These are phyloP conservation scores for Aureobasidium leucospermi DNA, from an alignment of 2,329 filamentous ascomycete species.

Conservation along the genomic window DNA sequence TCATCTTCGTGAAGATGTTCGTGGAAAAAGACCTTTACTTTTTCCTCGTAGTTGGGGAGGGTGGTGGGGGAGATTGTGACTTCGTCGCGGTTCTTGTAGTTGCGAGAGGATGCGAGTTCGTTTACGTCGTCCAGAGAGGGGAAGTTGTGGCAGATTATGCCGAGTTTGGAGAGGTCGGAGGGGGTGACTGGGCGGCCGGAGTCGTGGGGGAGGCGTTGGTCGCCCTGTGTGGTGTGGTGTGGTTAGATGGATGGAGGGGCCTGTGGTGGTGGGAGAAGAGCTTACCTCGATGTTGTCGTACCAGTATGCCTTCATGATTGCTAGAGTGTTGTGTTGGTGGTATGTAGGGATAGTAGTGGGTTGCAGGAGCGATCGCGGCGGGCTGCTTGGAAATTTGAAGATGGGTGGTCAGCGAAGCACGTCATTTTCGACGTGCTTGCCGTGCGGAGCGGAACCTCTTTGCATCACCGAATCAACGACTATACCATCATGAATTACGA, in stretches of 20 bases:
- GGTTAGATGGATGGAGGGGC: constrained; percentile 16
- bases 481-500: too few species aligned
- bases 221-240: constrained; percentile 54
- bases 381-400: not conserved
- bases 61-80: constrained; percentile 78
- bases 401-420: constrained; percentile 8
- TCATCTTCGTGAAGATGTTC: constrained; percentile 98
- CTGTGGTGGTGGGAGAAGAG: not conserved
- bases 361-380: not conserved
- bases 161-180: constrained; percentile 62
- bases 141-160: constrained; percentile 71
- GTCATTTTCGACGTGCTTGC: not conserved
- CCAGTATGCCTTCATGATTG: constrained; percentile 58
- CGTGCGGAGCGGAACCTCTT: not conserved
- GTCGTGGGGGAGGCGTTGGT: constrained; percentile 87
- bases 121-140: constrained; percentile 61
- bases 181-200: constrained; percentile 63
- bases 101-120: constrained; percentile 62
- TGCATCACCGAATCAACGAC: not conserved
- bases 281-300: constrained; percentile 56
- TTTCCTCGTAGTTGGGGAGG: constrained; percentile 84
- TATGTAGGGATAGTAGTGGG: not conserved
- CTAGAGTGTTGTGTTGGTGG: not conserved
- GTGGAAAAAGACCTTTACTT: constrained; percentile 87
- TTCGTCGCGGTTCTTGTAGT: constrained; percentile 92